phyloP scores from a whole-genome alignment of 345 rosid genomes.

The Salix dunnii region DNA sequence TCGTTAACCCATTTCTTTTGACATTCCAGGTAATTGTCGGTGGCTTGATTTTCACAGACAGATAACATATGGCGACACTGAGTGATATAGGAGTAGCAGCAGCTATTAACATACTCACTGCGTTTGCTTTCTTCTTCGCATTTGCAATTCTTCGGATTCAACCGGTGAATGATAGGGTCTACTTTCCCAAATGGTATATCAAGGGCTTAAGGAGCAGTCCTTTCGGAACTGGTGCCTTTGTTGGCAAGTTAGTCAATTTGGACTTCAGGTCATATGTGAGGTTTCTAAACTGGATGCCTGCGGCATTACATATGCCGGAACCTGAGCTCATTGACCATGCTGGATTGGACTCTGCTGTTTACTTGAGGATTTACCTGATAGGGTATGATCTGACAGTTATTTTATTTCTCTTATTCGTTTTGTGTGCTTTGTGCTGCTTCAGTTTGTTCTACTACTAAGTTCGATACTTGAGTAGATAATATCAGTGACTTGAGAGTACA shows the following conservation, averaged over 20 bases:
- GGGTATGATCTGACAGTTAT: slow-evolving; percentile 50
- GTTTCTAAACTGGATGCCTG: slow-evolving; percentile 92
- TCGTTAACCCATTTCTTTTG: background rate
- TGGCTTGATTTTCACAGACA: background rate
- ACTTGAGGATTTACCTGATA: slow-evolving; percentile 71
- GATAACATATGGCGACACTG: slow-evolving; percentile 59
- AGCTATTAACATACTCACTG: slow-evolving; percentile 70
- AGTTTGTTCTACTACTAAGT: background rate
- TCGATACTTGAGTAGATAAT: too few species aligned
- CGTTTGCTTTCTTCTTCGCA: slow-evolving; percentile 66
- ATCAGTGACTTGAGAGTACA: background rate
- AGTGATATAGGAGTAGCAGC: slow-evolving; percentile 81
- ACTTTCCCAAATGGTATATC: slow-evolving; percentile 91
- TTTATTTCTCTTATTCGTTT: background rate
- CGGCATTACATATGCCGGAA: slow-evolving; percentile 87
- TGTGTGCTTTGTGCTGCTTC: background rate
- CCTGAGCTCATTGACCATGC: slow-evolving; percentile 87
- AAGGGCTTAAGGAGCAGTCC: slow-evolving; percentile 78
- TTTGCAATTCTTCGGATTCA: slow-evolving; percentile 83
- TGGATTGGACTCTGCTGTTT: slow-evolving; percentile 85
- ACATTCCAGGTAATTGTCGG: background rate
- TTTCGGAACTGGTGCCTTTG: slow-evolving; percentile 45
- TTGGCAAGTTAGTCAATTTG: slow-evolving; percentile 65
- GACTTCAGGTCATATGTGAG: slow-evolving; percentile 65
- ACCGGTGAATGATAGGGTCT: slow-evolving; percentile 87